Evolutionary conservation across 2,329 filamentous ascomycete species (phyloP), one percentile per base, ranked within the genome.

Genomic region (Piedraia hortae): DNA sequence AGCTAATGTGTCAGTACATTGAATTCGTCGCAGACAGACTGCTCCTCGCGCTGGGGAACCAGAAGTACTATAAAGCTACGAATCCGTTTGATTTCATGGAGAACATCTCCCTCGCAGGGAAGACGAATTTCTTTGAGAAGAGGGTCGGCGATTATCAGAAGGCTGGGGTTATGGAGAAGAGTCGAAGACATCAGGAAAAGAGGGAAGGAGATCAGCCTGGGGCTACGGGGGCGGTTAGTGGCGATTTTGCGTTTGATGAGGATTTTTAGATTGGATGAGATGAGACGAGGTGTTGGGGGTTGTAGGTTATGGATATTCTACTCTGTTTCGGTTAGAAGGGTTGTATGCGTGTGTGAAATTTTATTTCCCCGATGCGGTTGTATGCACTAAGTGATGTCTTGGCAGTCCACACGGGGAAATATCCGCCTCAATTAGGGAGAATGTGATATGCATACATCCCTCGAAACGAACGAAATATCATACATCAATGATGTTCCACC

Each of bases 81-180:
- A 97, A 97, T 56, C 85, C 85, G 45, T 97, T 97, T 47, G 85
- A 97, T 60, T 97, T 97, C 52, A 97, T 97, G 85, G 85, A 97
- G 62, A 91, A 90, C 54, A 97, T 97, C 51, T 93, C 85, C 11
- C 63, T 97, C 6, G 75, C 78, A 23, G 85, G 85, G 51, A 97
- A 97, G 73, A 97, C 85, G 47, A 97, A 97, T 67, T 97, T 97
- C 65, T 97, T 97, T 48, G 85, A 97, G 71, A 97, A 97, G 73
- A 77, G 85, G 38, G 85, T 97, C 26, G 85, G 71, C 47, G 85
- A 97, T 44, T 97, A 97, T 64, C 85, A 97, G 55, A 97, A 97
- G 63, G 80, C 85, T 16, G 85, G 85, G 57, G 82, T 97, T 48
- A 89, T 97, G 77, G 70, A 70, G 41, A 80, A 73, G 54, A 73